Evolutionary conservation across 2,329 filamentous ascomycete species (phyloP).

Genomic region (Colletotrichum falcatum): DNA sequence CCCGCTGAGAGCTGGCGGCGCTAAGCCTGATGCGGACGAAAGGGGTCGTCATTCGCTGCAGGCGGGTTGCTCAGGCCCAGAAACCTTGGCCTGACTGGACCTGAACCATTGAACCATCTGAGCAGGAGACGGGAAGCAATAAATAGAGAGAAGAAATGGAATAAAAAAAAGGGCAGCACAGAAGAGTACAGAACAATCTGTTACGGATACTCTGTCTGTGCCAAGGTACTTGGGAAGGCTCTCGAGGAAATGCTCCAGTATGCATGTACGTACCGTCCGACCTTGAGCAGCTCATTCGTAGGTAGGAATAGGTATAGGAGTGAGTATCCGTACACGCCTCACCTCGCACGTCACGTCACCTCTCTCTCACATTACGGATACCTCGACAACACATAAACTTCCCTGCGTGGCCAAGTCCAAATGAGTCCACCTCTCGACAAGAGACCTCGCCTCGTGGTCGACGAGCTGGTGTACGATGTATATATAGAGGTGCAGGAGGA

Average conservation of each 20-base stretch:
- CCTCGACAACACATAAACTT: neutral
- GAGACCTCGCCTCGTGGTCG: too few relatives aligned
- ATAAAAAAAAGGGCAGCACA: neutral
- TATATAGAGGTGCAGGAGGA: too few relatives aligned
- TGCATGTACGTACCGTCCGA: neutral
- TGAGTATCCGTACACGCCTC: too few relatives aligned
- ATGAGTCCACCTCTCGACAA: too few relatives aligned
- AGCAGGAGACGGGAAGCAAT: neutral
- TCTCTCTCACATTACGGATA: neutral
- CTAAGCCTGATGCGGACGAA: slow-evolving; percentile 21
- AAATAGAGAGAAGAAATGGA: neutral
- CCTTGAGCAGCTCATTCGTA: neutral
- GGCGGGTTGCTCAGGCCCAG: slow-evolving; percentile 34
- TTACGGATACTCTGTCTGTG: too few relatives aligned
- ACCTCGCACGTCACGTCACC: neutral
- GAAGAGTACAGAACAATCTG: too few relatives aligned
- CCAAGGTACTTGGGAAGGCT: too few relatives aligned
- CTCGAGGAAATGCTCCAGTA: neutral
- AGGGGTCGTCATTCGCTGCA: slow-evolving; percentile 39
- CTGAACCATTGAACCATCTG: neutral
- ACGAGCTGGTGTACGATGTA: too few relatives aligned
- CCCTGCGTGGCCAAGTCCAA: neutral
- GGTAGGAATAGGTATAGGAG: too few relatives aligned
- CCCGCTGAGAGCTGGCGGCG: slow-evolving; percentile 10
- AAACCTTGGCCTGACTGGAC: slow-evolving; percentile 33